Percentiles rank a stretch among this genome's conserved stretches.
Conservation (phyloP, 176 grass and related monocot species). For the Chloris gayana region DNA sequence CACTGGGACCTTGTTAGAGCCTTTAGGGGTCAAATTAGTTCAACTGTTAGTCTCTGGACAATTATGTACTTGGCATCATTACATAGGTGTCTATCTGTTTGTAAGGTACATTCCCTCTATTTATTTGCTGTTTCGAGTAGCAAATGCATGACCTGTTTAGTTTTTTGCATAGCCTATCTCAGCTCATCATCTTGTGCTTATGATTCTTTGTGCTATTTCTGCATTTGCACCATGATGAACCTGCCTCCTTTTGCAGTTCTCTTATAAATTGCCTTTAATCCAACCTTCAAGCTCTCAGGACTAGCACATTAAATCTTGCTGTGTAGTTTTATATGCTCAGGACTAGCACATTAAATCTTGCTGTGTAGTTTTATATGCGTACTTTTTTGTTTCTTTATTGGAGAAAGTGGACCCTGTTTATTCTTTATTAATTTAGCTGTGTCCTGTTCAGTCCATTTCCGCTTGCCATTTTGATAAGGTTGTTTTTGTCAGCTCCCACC, state of each 20-base stretch:
- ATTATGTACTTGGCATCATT: neutral
- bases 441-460: no score
- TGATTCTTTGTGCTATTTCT: neutral
- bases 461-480: neutral
- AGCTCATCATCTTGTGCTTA: neutral
- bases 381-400: neutral
- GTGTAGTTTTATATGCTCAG: no score
- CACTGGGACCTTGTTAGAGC: neutral
- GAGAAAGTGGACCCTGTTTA: neutral
- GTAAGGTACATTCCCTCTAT: neutral
- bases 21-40: no score
- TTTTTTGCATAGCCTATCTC: neutral
- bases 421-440: neutral
- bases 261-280: no score
- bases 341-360: neutral
- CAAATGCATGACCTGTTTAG: neutral
- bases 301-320: neutral
- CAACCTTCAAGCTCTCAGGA: no score
- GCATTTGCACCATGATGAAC: no score
- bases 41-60: neutral
- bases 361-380: no score
- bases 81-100: neutral
- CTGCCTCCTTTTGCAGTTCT: no score
- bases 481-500: neutral
- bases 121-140: neutral